A percentile compares a stretch with the other conserved stretches of the same genome.
These are phyloP conservation scores for Hibiscus trionum DNA, from an alignment of 345 rosid species.

Conservation along the genomic window DNA sequence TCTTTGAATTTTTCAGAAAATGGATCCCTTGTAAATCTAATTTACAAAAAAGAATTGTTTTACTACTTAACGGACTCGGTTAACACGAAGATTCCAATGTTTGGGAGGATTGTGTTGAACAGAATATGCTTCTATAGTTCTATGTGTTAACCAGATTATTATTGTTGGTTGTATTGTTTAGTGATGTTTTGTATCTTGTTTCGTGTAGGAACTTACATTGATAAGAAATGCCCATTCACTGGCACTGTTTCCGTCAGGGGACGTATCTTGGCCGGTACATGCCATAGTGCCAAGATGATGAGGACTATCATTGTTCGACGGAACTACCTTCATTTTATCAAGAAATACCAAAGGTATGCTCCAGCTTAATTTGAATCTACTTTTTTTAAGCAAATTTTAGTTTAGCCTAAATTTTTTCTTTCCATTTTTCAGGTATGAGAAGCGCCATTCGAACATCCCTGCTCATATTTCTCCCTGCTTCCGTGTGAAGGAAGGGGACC, in stretches of 20 bases:
- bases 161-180: background rate
- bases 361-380: background rate
- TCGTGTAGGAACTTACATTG: slow-evolving; percentile 5
- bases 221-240: slow-evolving; percentile 18
- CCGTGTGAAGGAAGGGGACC: background rate
- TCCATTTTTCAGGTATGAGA: slow-evolving; percentile 4
- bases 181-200: background rate
- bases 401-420: no score
- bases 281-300: slow-evolving; percentile 18
- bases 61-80: background rate
- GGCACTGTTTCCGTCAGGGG: slow-evolving; percentile 13
- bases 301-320: slow-evolving; percentile 15
- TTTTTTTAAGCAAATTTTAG: background rate
- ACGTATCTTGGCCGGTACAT: slow-evolving; percentile 11
- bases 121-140: no score
- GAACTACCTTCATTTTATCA: slow-evolving; percentile 14
- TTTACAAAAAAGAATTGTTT: no score
- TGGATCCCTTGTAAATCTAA: background rate
- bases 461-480: slow-evolving; percentile 19
- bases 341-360: slow-evolving; percentile 13
- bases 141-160: no score
- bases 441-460: slow-evolving; percentile 12
- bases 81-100: background rate
- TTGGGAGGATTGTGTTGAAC: no score
- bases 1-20: background rate